A percentile compares a stretch with the other conserved stretches of the same genome.
phyloP scores from a whole-genome alignment of 1,139 yeast species.

The Yamadazyma songkhlaensis region DNA sequence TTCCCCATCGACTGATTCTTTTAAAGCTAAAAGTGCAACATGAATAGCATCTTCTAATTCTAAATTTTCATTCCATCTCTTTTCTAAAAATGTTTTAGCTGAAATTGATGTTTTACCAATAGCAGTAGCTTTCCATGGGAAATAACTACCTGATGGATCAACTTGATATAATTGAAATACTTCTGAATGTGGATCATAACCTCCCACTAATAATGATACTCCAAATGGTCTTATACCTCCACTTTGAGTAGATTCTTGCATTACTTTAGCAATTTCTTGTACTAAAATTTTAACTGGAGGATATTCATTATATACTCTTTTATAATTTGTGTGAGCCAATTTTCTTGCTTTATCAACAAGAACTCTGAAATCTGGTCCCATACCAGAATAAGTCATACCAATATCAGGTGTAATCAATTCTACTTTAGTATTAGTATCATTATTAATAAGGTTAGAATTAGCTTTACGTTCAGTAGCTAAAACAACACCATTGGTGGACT shows the following conservation, averaged over 20 bases:
- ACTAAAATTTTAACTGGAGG: conserved; percentile 96
- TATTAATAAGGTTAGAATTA: conserved; percentile 71
- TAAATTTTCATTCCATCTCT: conserved; percentile 96
- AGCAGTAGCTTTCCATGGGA: conserved; percentile 99
- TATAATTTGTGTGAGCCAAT: conserved; percentile 89
- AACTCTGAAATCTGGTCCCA: conserved; percentile 99
- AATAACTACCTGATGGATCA: conserved; percentile 96
- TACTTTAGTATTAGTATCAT: conserved; percentile 75
- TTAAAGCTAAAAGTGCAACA: conserved; percentile 88
- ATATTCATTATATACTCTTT: conserved; percentile 90
- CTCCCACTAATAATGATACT: conserved; percentile 90
- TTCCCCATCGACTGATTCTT: conserved; percentile 97
- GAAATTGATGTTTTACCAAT: conserved; percentile 93
- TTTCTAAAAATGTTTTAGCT: conserved; percentile 95
- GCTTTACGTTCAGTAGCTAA: conserved; percentile 95
- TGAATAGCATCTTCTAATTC: conserved; percentile 98
- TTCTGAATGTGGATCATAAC: conserved; percentile 81
- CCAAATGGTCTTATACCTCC: conserved; percentile 99
- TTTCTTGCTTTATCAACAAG: conserved; percentile 91
- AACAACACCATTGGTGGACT: conserved; percentile 94
- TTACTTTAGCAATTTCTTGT: conserved; percentile 90
- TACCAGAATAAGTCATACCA: conserved; percentile 96
- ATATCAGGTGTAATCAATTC: conserved; percentile 89
- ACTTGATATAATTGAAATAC: conserved; percentile 85
- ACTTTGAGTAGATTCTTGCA: conserved; percentile 97